These are phyloP conservation scores for Ceratobasidium sp. DNA, from an alignment of 1,284 basidiomycete genomes.

Conservation along the genomic window DNA sequence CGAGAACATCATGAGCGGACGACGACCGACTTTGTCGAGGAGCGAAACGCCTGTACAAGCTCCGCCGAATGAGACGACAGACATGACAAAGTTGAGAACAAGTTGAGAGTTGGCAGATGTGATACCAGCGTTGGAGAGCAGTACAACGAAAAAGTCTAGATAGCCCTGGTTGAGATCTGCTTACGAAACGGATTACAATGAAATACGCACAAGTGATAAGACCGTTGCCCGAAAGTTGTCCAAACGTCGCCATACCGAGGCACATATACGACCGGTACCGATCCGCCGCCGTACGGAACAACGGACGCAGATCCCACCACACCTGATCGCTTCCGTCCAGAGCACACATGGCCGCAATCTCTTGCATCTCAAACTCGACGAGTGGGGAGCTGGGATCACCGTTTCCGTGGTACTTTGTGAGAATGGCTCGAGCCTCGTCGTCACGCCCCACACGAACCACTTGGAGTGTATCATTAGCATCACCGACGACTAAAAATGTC, in stretches of 20 bases:
- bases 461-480: background rate
- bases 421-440: constrained; percentile 37
- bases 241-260: constrained; percentile 45
- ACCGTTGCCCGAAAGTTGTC: constrained; percentile 47
- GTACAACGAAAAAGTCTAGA: constrained; percentile 8
- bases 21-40: constrained; percentile 24
- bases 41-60: constrained; percentile 29
- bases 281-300: constrained; percentile 44
- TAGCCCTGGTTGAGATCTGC: background rate
- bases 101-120: constrained; percentile 19
- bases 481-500: background rate
- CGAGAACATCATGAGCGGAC: constrained; percentile 27
- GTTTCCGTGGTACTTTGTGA: constrained; percentile 44
- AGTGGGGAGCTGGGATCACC: constrained; percentile 47
- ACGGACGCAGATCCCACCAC: constrained; percentile 48
- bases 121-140: constrained; percentile 22
- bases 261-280: constrained; percentile 48
- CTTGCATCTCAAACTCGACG: constrained; percentile 46
- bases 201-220: constrained; percentile 45
- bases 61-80: constrained; percentile 34
- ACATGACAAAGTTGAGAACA: constrained; percentile 40
- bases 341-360: constrained; percentile 47
- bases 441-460: constrained; percentile 34
- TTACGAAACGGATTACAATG: background rate
- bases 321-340: constrained; percentile 46